Percentiles rank a stretch among this genome's conserved stretches.
Conservation (phyloP, 2,329 filamentous ascomycete genomes). For the Fusarium hostae region DNA sequence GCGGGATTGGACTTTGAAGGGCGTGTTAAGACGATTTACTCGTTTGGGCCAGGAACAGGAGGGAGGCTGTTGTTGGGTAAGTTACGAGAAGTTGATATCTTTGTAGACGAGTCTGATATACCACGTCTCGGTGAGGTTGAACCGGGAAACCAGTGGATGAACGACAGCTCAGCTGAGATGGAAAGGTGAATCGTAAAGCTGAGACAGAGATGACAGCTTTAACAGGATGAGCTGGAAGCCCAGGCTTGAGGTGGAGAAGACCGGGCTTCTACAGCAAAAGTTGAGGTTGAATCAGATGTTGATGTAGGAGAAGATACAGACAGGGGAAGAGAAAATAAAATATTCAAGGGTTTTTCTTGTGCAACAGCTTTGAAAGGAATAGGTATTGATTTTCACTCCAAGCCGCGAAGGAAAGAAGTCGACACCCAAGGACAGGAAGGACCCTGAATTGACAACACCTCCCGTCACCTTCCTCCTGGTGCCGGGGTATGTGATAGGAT, state of each 20-base stretch:
- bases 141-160: background rate
- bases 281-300: constrained; percentile 2
- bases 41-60: constrained; percentile 22
- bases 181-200: background rate
- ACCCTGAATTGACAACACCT: constrained; percentile 44
- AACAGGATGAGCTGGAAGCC: constrained; percentile 3
- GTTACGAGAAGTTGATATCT: constrained; percentile 1
- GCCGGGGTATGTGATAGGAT: constrained; percentile 6
- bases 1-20: constrained; percentile 37
- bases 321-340: constrained; percentile 1
- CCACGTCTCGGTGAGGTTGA: background rate
- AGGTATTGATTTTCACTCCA: constrained; percentile 34
- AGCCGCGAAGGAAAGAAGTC: constrained; percentile 13
- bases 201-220: constrained; percentile 3
- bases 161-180: background rate
- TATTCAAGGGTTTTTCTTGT: constrained; percentile 21
- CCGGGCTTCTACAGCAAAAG: background rate
- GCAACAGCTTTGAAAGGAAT: constrained; percentile 26
- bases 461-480: constrained; percentile 22
- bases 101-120: background rate
- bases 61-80: background rate
- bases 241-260: constrained; percentile 8
- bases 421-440: constrained; percentile 7
- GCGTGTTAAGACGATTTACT: constrained; percentile 23
- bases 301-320: background rate